A percentile compares a stretch with the other conserved stretches of the same genome.
These are phyloP conservation scores for Nymphaea colorata DNA, from an alignment of 164 flowering plant species.

Conservation along the genomic window DNA sequence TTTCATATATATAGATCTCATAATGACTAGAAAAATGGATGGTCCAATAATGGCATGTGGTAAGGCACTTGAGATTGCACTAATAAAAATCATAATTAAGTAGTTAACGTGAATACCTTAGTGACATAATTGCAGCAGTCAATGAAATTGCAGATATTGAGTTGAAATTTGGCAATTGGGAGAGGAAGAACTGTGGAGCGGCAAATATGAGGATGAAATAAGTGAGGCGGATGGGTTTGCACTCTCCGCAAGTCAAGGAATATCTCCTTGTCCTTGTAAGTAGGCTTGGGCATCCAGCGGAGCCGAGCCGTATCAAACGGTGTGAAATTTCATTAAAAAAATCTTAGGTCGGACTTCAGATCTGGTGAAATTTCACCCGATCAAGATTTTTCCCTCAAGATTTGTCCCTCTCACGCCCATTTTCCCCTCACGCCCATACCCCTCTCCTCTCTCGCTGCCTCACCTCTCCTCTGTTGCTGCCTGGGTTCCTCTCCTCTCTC, in stretches of 20 bases:
- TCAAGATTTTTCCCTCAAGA: no score
- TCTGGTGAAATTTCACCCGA: no score
- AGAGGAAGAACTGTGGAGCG: background rate
- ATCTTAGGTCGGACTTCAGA: no score
- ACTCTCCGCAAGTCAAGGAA: background rate
- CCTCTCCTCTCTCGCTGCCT: no score
- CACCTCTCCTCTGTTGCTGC: no score
- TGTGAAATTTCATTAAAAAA: no score
- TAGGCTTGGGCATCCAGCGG: no score
- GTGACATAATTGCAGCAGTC: background rate
- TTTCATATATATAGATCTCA: background rate
- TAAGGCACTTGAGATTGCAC: background rate
- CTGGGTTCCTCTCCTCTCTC: no score
- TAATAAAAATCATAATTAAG: background rate
- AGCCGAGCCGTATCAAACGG: no score
- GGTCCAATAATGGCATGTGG: background rate
- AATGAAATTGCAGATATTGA: background rate
- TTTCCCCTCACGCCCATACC: no score
- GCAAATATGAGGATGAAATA: background rate
- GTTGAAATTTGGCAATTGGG: background rate
- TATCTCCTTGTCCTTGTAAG: no score
- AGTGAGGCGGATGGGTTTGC: background rate
- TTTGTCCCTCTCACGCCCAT: no score
- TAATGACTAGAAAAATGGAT: background rate
- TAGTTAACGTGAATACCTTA: background rate